Evolutionary conservation across 2,329 filamentous ascomycete genomes (phyloP).

Genomic region (Tolypocladium capitatum): DNA sequence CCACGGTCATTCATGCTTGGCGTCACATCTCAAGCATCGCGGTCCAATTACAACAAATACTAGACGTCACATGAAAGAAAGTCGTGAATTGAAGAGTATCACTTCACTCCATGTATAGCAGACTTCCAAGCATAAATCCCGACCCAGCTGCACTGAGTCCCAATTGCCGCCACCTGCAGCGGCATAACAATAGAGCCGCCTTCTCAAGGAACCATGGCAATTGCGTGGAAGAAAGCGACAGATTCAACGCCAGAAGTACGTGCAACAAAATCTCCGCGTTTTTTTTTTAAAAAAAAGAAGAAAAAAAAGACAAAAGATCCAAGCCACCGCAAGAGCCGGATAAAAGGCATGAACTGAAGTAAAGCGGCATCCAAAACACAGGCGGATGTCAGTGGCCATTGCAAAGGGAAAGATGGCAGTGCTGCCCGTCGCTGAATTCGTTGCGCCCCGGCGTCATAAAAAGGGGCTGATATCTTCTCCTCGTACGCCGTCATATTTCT

Average conservation of each 20-base stretch:
- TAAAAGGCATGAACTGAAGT: neutral
- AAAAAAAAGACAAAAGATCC: neutral
- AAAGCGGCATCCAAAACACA: neutral
- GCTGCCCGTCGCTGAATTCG: neutral
- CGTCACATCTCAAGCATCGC: neutral
- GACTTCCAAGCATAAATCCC: neutral
- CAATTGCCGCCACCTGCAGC: neutral
- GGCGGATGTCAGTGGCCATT: neutral
- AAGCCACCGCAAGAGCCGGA: neutral
- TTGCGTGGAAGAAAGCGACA: constrained; percentile 8
- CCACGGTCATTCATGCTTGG: neutral
- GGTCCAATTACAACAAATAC: neutral
- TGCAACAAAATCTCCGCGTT: neutral
- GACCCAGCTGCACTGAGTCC: neutral
- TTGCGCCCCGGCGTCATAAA: neutral
- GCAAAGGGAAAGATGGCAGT: neutral
- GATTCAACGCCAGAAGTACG: constrained; percentile 12
- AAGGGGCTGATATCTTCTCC: neutral
- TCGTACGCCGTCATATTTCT: neutral
- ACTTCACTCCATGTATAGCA: neutral
- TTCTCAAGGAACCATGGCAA: neutral
- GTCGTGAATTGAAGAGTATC: neutral
- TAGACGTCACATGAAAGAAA: neutral
- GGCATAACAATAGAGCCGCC: neutral
- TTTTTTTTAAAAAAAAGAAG: too few species aligned